Base-by-base conservation (phyloP, 495 filamentous ascomycete genomes). In the Penicillium mononematosum region DNA sequence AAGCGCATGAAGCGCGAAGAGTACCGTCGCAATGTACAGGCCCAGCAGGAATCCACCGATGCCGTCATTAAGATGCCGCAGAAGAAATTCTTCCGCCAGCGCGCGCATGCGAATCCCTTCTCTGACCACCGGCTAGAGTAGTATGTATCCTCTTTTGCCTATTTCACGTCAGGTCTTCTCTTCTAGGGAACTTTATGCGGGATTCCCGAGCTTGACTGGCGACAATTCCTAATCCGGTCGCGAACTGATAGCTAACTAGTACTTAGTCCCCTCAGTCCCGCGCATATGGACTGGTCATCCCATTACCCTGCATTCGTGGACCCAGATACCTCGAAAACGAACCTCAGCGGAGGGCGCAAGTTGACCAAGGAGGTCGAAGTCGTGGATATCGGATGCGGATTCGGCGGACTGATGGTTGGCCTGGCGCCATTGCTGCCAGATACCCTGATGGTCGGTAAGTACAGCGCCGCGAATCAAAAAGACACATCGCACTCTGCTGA, bases 321-420 rank as follows among this genome's bases (percentile, higher is more conserved):
- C 22, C 69, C 70, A 0, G 61, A 76, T 45, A 48, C 60, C 4
- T 51, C 72, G 17, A 59, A 75, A 49, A 64, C 72, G 45, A 75
- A 62, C 39, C 61, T 71, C 12, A 59, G 57, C 38, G 69, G 75
- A 29, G 66, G 71, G 4, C 74, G 67, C 58, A 73, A 77, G 19
- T 65, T 92, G 27, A 74, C 75, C 20, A 84, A 87, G 62, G 77
- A 87, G 52, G 86, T 98, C 17, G 91, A 96, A 64, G 83, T 98
- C n/a, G 92, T 91, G 52, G 94, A 98, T 77, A 96, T 98, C 59
- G 94, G 94, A 14, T 98, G 94, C 68, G 94, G 94, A 19, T 98
- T 92, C 70, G 94, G 94, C 27, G 94, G 94, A 10, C 75, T 98
- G 54, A 81, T 96, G 12, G 85, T 98, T 53, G 92, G 90, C 6